Conservation (phyloP, 345 rosid species). For the Gossypium raimondii region DNA sequence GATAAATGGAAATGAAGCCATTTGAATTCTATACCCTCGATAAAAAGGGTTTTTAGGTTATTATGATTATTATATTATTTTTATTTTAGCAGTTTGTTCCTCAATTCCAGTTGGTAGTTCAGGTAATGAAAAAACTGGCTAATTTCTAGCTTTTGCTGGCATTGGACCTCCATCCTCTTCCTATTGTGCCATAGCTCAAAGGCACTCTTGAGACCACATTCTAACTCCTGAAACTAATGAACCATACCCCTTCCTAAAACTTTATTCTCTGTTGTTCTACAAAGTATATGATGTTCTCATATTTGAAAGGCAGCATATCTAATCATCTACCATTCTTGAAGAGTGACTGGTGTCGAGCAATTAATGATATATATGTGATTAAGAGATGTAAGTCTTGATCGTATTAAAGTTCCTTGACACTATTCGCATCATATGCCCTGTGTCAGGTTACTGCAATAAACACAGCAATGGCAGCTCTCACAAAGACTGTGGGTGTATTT, state of each 20-base stretch:
- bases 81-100: neutral
- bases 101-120: neutral
- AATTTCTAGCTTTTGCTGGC: conserved; percentile 1
- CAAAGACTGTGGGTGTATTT: conserved; percentile 93
- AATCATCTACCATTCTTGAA: neutral
- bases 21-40: neutral
- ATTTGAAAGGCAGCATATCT: neutral
- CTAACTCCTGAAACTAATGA: neutral
- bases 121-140: neutral
- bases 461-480: conserved; percentile 99
- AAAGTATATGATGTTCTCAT: neutral
- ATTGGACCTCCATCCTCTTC: neutral
- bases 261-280: neutral
- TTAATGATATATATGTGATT: neutral
- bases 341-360: neutral
- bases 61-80: neutral
- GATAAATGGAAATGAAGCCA: neutral
- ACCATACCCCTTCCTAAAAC: neutral
- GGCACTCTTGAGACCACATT: neutral
- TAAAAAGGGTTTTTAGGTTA: neutral
- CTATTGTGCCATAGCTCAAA: neutral
- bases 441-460: conserved; percentile 90
- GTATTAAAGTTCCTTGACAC: neutral
- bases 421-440: neutral
- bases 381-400: neutral